Evolutionary conservation across 352 stramenopile species (phyloP).

Genomic region (Phytophthora foliorum): DNA sequence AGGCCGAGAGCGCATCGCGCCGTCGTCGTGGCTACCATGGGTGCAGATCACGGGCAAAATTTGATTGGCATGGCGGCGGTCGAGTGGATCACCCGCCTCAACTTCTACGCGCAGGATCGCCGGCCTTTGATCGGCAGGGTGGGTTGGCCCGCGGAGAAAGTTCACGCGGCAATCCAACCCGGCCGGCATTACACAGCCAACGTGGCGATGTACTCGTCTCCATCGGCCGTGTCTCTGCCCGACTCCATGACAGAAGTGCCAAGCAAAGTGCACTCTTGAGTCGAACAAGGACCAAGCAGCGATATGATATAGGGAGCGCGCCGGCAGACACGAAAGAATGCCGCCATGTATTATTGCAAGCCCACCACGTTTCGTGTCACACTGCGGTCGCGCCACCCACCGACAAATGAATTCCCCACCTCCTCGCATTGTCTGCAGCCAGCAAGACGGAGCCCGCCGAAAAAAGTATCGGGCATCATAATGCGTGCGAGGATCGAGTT

Average conservation of each 20-base stretch:
- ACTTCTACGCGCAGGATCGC: slow-evolving; percentile 19
- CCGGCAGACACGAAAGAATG: slow-evolving; percentile 38
- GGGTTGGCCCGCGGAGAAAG: slow-evolving; percentile 24
- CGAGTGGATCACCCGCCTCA: slow-evolving; percentile 1
- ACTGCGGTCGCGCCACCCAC: neutral
- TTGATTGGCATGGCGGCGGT: slow-evolving; percentile 18
- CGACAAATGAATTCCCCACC: slow-evolving; percentile 14
- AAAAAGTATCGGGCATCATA: slow-evolving; percentile 30
- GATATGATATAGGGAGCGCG: slow-evolving; percentile 40
- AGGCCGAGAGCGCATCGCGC: slow-evolving; percentile 6
- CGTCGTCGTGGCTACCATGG: slow-evolving; percentile 5
- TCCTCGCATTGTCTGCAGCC: slow-evolving; percentile 23
- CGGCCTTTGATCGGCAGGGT: slow-evolving; percentile 12
- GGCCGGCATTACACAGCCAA: slow-evolving; percentile 12
- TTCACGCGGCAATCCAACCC: slow-evolving; percentile 17
- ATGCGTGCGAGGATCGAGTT: slow-evolving; percentile 13
- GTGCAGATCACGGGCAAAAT: slow-evolving; percentile 40
- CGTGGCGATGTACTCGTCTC: slow-evolving; percentile 15
- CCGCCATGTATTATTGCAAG: neutral
- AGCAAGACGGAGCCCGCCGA: slow-evolving; percentile 11
- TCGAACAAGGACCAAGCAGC: slow-evolving; percentile 31
- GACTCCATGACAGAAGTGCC: slow-evolving; percentile 21
- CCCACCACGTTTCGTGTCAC: neutral
- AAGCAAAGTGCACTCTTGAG: slow-evolving; percentile 14
- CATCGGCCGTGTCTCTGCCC: slow-evolving; percentile 27